Conservation (phyloP, 2,329 filamentous ascomycete species). For the Xylariaceae sp. region DNA sequence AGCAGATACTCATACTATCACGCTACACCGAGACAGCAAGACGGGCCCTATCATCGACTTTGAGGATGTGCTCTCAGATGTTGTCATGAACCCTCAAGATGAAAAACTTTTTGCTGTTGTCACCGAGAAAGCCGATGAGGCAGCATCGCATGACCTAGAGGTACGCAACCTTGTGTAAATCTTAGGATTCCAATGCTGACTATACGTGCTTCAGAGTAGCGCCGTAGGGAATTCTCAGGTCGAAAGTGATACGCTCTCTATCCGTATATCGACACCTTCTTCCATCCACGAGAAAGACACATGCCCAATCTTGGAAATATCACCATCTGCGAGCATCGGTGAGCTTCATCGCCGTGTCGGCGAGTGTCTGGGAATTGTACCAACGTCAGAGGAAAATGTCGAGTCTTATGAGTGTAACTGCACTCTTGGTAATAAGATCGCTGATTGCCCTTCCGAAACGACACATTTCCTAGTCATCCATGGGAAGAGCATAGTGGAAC, state of each 20-base stretch:
- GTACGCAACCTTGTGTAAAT: background rate
- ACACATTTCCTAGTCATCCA: background rate
- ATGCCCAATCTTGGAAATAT: background rate
- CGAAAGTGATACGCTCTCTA: background rate
- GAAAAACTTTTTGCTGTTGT: too few species aligned
- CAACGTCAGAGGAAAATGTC: background rate
- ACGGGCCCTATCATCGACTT: too few species aligned
- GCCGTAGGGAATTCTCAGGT: background rate
- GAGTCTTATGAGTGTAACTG: background rate
- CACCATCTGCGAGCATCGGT: background rate
- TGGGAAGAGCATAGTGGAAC: background rate
- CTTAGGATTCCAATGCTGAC: background rate
- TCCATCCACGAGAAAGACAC: background rate
- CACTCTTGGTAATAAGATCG: background rate
- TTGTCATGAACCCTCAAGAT: too few species aligned
- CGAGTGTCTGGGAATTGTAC: background rate
- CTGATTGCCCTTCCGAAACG: background rate
- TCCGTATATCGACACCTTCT: background rate
- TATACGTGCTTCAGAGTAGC: background rate
- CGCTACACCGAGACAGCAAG: too few species aligned
- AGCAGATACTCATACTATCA: too few species aligned
- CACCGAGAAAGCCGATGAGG: too few species aligned
- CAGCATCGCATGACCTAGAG: too few species aligned
- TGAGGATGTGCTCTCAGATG: too few species aligned
- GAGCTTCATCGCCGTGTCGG: background rate